Conservation (phyloP, 2,329 filamentous ascomycete species). For the Arthrinium puccinioides region DNA sequence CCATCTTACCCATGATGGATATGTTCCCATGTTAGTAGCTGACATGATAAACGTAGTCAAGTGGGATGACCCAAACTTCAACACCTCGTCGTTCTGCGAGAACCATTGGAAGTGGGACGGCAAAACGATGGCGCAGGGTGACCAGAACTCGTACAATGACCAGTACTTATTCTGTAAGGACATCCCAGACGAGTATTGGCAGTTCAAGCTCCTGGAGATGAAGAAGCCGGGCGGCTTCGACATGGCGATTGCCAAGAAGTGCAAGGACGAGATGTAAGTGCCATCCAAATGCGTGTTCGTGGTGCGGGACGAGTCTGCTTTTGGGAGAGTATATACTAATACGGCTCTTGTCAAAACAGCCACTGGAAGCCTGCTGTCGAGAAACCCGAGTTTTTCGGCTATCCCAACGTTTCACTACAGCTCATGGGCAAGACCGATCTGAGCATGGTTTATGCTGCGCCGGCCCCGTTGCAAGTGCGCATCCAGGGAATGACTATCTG, state of each 20-base stretch:
- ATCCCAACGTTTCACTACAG: slow-evolving; percentile 2
- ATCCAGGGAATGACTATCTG: slow-evolving; percentile 3
- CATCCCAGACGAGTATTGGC: slow-evolving; percentile 2
- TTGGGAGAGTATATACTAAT: no score
- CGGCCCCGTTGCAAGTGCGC: slow-evolving; percentile 1
- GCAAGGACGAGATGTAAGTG: slow-evolving; percentile 5
- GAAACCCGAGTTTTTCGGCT: slow-evolving; percentile 1
- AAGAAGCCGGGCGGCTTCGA: slow-evolving; percentile 2
- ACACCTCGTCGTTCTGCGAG: slow-evolving; percentile 8
- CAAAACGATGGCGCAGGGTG: slow-evolving; percentile 9
- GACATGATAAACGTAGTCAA: neutral
- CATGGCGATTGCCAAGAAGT: slow-evolving; percentile 1
- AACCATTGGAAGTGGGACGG: slow-evolving; percentile 17
- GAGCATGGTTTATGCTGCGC: slow-evolving; percentile 1
- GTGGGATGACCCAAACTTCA: slow-evolving; percentile 8
- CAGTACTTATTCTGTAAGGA: slow-evolving; percentile 6
- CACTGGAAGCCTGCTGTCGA: neutral
- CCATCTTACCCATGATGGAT: neutral
- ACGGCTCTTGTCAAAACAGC: neutral
- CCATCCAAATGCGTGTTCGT: no score
- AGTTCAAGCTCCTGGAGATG: slow-evolving; percentile 3
- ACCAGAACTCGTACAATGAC: slow-evolving; percentile 18
- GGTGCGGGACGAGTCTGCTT: no score
- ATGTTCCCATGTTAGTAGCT: neutral
- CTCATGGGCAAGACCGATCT: slow-evolving; percentile 1